A percentile compares a stretch with the other conserved stretches of the same genome.
Conservation (phyloP, 768 basidiomycete species). For the Amanita inopinata region DNA sequence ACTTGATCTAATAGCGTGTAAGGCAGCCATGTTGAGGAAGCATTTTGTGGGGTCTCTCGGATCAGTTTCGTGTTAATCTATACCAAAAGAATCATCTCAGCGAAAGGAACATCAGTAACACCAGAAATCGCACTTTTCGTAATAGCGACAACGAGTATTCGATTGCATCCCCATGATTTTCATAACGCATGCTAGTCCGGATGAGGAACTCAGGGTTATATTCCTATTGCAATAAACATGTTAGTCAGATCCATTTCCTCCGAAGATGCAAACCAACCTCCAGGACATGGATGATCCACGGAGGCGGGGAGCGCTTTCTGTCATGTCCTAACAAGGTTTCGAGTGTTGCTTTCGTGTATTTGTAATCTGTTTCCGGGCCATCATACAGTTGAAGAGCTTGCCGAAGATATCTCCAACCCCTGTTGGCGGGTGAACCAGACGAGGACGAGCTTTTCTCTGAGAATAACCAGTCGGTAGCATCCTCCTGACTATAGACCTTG, state of each 20-base stretch:
- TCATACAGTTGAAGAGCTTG: constrained; percentile 75
- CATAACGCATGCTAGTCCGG: constrained; percentile 67
- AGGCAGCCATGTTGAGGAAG: constrained; percentile 68
- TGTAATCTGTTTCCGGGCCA: constrained; percentile 53
- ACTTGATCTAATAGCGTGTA: constrained; percentile 82
- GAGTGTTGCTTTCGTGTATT: constrained; percentile 67
- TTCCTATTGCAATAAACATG: constrained; percentile 29
- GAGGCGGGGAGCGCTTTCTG: constrained; percentile 53
- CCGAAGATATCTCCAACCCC: constrained; percentile 86
- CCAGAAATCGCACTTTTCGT: constrained; percentile 43
- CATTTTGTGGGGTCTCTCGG: constrained; percentile 41
- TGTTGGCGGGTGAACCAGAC: constrained; percentile 69
- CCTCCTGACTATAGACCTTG: constrained; percentile 39
- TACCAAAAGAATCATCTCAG: constrained; percentile 9
- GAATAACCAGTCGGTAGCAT: constrained; percentile 74
- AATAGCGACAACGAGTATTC: constrained; percentile 64
- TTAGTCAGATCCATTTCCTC: constrained; percentile 8
- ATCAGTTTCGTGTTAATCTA: constrained; percentile 47
- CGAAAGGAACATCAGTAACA: constrained; percentile 9
- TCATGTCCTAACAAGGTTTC: constrained; percentile 70
- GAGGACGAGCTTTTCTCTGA: constrained; percentile 75
- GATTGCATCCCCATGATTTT: constrained; percentile 68
- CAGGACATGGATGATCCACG: constrained; percentile 74
- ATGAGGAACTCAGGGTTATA: constrained; percentile 82
- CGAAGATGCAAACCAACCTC: constrained; percentile 35